These are phyloP conservation scores for Lyophyllum shimeji DNA, from an alignment of 768 basidiomycete species.

Conservation along the genomic window DNA sequence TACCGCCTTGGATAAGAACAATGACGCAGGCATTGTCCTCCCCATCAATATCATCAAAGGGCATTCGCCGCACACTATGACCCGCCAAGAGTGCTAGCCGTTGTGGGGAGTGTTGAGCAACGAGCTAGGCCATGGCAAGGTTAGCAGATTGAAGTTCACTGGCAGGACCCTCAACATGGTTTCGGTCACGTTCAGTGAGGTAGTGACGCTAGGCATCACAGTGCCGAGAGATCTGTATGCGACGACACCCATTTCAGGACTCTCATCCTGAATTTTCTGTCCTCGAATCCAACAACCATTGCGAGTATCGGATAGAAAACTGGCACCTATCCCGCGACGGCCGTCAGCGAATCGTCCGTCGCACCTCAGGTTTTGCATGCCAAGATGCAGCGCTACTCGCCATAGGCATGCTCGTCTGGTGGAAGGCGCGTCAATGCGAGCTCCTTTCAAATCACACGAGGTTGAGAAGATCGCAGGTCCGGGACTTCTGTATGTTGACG, in stretches of 20 bases:
- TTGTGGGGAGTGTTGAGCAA: not conserved
- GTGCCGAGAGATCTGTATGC: too few relatives aligned
- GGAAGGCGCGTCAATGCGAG: slow-evolving; percentile 20
- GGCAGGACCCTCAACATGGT: too few relatives aligned
- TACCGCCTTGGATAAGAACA: slow-evolving; percentile 19
- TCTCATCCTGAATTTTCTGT: slow-evolving; percentile 52
- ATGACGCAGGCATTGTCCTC: slow-evolving; percentile 12
- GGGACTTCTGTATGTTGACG: not conserved
- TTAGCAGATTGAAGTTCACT: too few relatives aligned
- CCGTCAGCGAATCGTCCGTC: slow-evolving; percentile 28
- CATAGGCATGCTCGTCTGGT: slow-evolving; percentile 30
- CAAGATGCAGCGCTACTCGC: slow-evolving; percentile 33
- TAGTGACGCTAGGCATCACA: too few relatives aligned
- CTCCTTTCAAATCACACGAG: not conserved
- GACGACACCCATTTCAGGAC: slow-evolving; percentile 6
- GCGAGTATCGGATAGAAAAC: slow-evolving; percentile 63
- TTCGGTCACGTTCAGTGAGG: too few relatives aligned
- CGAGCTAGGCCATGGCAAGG: not conserved
- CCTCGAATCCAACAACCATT: slow-evolving; percentile 42
- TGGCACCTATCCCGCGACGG: slow-evolving; percentile 45
- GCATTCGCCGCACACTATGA: not conserved
- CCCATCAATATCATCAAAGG: not conserved
- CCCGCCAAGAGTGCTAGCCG: not conserved
- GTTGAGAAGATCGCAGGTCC: not conserved
- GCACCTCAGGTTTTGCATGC: slow-evolving; percentile 33